Base-by-base conservation (phyloP, 495 filamentous ascomycete genomes). In the Hypoxylon fuscum region DNA sequence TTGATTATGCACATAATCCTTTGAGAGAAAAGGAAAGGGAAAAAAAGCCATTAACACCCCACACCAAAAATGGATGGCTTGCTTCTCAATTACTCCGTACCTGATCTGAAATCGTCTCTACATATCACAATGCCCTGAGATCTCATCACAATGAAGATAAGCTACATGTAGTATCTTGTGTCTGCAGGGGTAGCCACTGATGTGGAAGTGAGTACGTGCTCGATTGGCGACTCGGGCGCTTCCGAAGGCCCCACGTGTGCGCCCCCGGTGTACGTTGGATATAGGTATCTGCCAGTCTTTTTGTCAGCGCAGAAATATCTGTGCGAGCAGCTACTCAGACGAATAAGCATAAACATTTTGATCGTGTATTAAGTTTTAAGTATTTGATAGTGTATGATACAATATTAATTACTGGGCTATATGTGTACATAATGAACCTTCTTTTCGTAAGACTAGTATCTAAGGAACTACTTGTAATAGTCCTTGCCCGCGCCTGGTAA, bases 381-480 rank as follows among this genome's bases (percentile, higher is more conserved):
- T 27, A 27, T 27, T 27, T 27, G 8, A 8, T 27, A 27, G 25
- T 8, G 8, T 27, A 27, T 27, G 8, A 38, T 38, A 4, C n/a
- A 38, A 14, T 38, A 38, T 38, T 38, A 34, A 10, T 34, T 5
- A 10, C 11, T 3, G 1, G 12, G n/a, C 11, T 15, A 38, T 29
- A 41, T 55, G 31, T 23, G 20, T 23, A 21, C 31, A 44, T 34
- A 20, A n/a, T 17, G 10, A 22, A 17, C 42, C 42, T 25, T 22
- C 22, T 22, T 22, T 7, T 2, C 14, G 15, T 46, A 40, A n/a
- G n/a, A n/a, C n/a, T n/a, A n/a, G n/a, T n/a, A 11, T 22, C 11
- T 5, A 54, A 3, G 6, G 14, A 18, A 15, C 31, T 61, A 53
- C 21, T 32, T 47, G 20, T 62, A 62, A 43, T 62, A 55, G 46